phyloP scores from a whole-genome alignment of 2,329 filamentous ascomycete species.

The Aspergillus candidus region DNA sequence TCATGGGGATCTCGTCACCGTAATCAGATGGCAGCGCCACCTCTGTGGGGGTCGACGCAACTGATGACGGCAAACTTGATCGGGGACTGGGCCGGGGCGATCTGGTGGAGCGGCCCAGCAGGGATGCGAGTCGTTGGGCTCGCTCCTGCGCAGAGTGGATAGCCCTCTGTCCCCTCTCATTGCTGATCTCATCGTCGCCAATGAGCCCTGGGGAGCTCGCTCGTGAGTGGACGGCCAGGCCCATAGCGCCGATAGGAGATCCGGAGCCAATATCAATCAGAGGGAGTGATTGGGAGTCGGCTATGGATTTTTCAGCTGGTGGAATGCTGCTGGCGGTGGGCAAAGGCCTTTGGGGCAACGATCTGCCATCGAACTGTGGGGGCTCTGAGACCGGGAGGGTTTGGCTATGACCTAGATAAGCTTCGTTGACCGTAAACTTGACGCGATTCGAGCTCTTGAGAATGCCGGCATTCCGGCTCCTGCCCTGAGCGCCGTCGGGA shows the following conservation, averaged over 20 bases:
- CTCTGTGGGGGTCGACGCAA: conserved; percentile 26
- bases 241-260: conserved; percentile 25
- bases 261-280: conserved; percentile 22
- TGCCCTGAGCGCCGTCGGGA: conserved; percentile 24
- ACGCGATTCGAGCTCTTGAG: conserved; percentile 31
- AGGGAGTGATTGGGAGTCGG: conserved; percentile 17
- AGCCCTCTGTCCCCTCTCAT: conserved; percentile 28
- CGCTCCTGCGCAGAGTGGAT: conserved; percentile 31
- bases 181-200: conserved; percentile 25
- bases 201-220: conserved; percentile 16
- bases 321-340: conserved; percentile 36
- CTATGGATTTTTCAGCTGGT: conserved; percentile 20
- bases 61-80: conserved; percentile 24
- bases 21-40: conserved; percentile 21
- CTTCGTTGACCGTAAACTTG: conserved; percentile 26
- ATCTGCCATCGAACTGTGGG: conserved; percentile 23
- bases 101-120: conserved; percentile 26
- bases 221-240: conserved; percentile 22
- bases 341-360: conserved; percentile 27
- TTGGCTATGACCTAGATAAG: conserved; percentile 14
- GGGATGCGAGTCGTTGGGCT: conserved; percentile 29
- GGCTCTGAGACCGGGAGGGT: conserved; percentile 21
- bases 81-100: conserved; percentile 25
- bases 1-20: conserved; percentile 33
- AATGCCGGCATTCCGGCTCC: conserved; percentile 35